Evolutionary conservation across 352 stramenopile genomes (phyloP).

Genomic region (Phytophthora meadii): DNA sequence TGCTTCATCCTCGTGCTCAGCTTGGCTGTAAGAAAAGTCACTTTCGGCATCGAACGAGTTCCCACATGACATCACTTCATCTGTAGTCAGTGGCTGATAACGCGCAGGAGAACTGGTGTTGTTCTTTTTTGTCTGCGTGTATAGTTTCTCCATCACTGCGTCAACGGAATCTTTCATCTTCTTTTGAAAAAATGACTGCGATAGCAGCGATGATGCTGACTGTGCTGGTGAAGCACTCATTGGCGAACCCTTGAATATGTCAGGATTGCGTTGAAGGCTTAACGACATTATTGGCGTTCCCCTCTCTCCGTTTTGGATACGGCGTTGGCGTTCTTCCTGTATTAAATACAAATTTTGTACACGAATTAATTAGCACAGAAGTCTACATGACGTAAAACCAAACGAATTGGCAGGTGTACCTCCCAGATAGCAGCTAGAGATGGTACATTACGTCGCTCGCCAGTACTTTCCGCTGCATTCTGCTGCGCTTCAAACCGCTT

Average conservation of each 20-base stretch:
- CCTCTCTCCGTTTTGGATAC: constrained; percentile 56
- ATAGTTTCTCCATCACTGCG: constrained; percentile 58
- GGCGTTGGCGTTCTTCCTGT: constrained; percentile 74
- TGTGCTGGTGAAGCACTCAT: constrained; percentile 41
- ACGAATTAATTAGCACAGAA: constrained; percentile 6
- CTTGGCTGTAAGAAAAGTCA: constrained; percentile 65
- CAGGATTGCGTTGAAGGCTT: constrained; percentile 56
- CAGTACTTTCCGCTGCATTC: constrained; percentile 41
- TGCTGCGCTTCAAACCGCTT: constrained; percentile 54
- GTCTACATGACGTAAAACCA: neutral
- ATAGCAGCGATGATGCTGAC: constrained; percentile 64
- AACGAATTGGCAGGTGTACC: constrained; percentile 33
- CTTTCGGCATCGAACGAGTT: constrained; percentile 57
- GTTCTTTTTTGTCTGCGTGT: constrained; percentile 24
- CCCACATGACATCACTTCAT: constrained; percentile 41
- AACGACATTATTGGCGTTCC: constrained; percentile 59
- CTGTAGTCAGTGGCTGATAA: constrained; percentile 15
- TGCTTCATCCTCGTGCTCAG: constrained; percentile 14
- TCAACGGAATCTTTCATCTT: constrained; percentile 77
- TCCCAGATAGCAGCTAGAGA: constrained; percentile 87
- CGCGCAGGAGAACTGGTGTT: neutral
- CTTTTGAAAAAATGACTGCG: constrained; percentile 84
- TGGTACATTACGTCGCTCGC: constrained; percentile 69
- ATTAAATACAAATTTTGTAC: too few relatives aligned
- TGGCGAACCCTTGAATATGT: constrained; percentile 9